These are phyloP conservation scores for Paulownia fortunei DNA, from an alignment of 257 asterid genomes.

Conservation along the genomic window DNA sequence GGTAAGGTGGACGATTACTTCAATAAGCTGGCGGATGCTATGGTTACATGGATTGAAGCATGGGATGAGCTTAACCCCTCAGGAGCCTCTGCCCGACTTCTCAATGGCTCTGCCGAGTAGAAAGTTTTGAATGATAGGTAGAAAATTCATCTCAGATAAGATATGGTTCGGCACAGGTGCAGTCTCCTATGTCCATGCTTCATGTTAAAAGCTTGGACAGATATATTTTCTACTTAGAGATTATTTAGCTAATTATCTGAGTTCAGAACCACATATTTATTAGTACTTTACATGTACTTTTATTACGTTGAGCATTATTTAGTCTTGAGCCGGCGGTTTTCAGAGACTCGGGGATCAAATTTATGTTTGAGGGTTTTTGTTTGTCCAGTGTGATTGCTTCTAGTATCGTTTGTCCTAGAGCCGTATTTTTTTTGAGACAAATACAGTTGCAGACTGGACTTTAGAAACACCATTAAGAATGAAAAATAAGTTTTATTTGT, in stretches of 20 bases:
- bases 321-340: too few relatives aligned
- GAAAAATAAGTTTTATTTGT: too few relatives aligned
- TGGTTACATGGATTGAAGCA: slow-evolving; percentile 40
- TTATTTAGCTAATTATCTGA: background rate
- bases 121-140: background rate
- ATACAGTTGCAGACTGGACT: background rate
- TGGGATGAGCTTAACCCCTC: slow-evolving; percentile 42
- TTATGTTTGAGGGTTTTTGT: too few relatives aligned
- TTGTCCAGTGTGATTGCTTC: too few relatives aligned
- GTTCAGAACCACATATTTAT: background rate
- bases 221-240: background rate
- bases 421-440: too few relatives aligned
- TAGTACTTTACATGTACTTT: too few relatives aligned
- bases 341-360: too few relatives aligned
- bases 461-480: too few relatives aligned
- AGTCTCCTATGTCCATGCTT: background rate
- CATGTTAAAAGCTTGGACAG: background rate
- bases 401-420: too few relatives aligned
- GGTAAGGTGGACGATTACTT: slow-evolving; percentile 42
- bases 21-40: slow-evolving; percentile 39
- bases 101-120: slow-evolving; percentile 20
- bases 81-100: background rate
- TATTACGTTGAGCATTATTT: too few relatives aligned
- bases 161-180: background rate
- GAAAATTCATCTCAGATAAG: background rate